A percentile compares a stretch with the other conserved stretches of the same genome.
Conservation (phyloP, 2,329 filamentous ascomycete species). For the Neonectria faginata region DNA sequence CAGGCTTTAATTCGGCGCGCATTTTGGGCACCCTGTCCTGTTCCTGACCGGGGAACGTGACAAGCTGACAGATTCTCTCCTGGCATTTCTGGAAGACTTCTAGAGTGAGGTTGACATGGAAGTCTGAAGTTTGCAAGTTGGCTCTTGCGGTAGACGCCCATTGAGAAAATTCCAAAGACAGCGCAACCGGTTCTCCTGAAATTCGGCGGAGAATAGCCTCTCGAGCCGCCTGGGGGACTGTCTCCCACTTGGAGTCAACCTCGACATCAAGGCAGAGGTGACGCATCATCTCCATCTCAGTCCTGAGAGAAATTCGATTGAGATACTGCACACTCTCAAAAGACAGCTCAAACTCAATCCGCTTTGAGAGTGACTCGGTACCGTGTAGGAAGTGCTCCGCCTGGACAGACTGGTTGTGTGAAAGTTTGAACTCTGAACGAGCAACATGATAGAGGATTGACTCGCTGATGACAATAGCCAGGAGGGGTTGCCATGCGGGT, state of each 20-base stretch:
- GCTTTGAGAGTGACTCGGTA: conserved; percentile 18
- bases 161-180: conserved; percentile 18
- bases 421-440: conserved; percentile 21
- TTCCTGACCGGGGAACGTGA: conserved; percentile 3
- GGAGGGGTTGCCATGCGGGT: conserved; percentile 22
- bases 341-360: conserved; percentile 28
- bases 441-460: conserved; percentile 27
- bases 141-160: conserved; percentile 17
- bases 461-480: conserved; percentile 21
- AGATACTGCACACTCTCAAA: conserved; percentile 19
- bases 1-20: conserved; percentile 13
- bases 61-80: conserved; percentile 14
- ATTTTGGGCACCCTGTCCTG: conserved; percentile 1
- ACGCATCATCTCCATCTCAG: conserved; percentile 30
- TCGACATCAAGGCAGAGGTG: conserved; percentile 28
- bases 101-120: conserved; percentile 26
- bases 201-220: conserved; percentile 26
- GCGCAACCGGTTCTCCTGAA: conserved; percentile 15
- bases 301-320: conserved; percentile 24
- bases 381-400: conserved; percentile 30
- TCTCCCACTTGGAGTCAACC: conserved; percentile 28
- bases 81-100: conserved; percentile 26
- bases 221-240: conserved; percentile 23
- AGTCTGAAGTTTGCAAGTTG: conserved; percentile 26
- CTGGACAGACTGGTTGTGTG: conserved; percentile 24